Conservation (phyloP, 1,284 basidiomycete species). For the Cryptococcus sp. region DNA sequence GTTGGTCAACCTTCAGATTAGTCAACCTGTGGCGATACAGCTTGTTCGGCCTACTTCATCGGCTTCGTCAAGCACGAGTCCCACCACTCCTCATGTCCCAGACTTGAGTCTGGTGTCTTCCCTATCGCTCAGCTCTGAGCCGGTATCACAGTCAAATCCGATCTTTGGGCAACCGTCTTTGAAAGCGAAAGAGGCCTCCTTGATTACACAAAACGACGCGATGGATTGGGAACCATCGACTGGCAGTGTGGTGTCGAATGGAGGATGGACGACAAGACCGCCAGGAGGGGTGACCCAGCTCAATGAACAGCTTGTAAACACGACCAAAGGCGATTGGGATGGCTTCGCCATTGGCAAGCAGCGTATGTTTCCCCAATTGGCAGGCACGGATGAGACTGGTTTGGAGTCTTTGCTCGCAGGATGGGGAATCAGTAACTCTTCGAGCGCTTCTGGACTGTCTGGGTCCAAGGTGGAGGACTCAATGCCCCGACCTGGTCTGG, state of each 20-base stretch:
- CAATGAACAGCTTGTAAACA: constrained; percentile 6
- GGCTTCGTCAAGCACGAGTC: background rate
- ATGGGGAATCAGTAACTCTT: constrained; percentile 24
- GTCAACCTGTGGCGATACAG: constrained; percentile 19
- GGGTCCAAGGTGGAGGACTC: too few relatives aligned
- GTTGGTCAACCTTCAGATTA: constrained; percentile 12
- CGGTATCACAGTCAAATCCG: constrained; percentile 8
- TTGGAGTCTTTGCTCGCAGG: constrained; percentile 34
- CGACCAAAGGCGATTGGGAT: constrained; percentile 29
- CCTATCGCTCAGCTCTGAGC: background rate
- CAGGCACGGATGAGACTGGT: constrained; percentile 33
- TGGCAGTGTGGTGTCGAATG: constrained; percentile 5
- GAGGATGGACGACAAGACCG: constrained; percentile 5
- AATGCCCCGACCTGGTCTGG: too few relatives aligned
- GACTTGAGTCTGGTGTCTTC: too few relatives aligned
- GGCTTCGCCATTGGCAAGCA: constrained; percentile 33
- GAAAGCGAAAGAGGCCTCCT: background rate
- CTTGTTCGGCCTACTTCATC: constrained; percentile 19
- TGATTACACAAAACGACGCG: constrained; percentile 8
- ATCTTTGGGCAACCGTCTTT: constrained; percentile 36
- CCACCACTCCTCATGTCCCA: background rate
- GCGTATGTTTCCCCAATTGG: constrained; percentile 28
- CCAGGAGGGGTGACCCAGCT: background rate
- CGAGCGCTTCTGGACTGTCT: too few relatives aligned
- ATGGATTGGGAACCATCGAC: constrained; percentile 44